Evolutionary conservation across 371 early-diverging fungal species (phyloP), one percentile per base, ranked within the genome.

Genomic region (Rhizomucor pusillus): DNA sequence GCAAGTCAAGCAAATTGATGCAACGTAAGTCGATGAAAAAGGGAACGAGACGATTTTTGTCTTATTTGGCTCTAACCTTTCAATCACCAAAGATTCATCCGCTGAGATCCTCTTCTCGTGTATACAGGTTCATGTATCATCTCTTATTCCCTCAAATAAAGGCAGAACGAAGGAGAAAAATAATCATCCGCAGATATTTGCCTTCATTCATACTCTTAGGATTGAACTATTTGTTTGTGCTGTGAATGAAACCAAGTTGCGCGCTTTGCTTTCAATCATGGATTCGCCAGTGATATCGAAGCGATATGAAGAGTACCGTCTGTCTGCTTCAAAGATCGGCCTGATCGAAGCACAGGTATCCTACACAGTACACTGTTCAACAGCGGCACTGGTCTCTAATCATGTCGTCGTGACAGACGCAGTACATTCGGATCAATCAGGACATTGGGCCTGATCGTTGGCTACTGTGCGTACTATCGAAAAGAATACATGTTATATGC

Each of bases 1-100:
- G 11, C 85, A 87, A 62, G 55, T 96, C 39, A 85, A 75, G 43
- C 95, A 97, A 69, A 94, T 98, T 54, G 99, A 98, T 71, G 99
- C 97, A 20, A 82, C 80, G 63, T 72, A 63, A 66, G 71, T 64
- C n/a, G 23, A 34, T 37, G 13, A 43, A 16, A 18, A 41, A 41
- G 4, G 41, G 41, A 5, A 41, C 16, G 37, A 37, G 37, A 11
- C 14, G 37, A 37, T 37, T 9, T 37, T 37, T n/a, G n/a, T n/a
- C n/a, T n/a, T n/a, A n/a, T n/a, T n/a, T n/a, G n/a, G n/a, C n/a
- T n/a, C n/a, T n/a, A n/a, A 5, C 29, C 29, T 29, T 29, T 3
- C 7, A 7, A 29, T 29, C 5, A 29, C 29, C 29, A 29, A 29
- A 29, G 29, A 29, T 29, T 29, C 7, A 29, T 29, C 29, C 29